These are phyloP conservation scores for Phoma sp. DNA, from an alignment of 2,329 filamentous ascomycete species.

Conservation along the genomic window DNA sequence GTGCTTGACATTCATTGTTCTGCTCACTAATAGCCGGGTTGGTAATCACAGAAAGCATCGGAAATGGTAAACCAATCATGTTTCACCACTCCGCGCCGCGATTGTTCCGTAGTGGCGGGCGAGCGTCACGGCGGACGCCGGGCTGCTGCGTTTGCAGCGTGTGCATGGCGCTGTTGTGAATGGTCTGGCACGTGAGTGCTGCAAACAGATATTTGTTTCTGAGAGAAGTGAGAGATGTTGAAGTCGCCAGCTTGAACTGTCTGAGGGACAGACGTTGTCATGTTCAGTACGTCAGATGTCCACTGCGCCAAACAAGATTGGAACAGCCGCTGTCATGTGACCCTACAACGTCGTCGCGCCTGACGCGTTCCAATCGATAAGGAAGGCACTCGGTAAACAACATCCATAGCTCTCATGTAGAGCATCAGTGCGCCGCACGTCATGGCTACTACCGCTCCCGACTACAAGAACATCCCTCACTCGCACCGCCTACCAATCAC, in stretches of 20 bases:
- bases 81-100: neutral
- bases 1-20: neutral
- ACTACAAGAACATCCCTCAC: slow-evolving; percentile 73
- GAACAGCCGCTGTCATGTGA: neutral
- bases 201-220: slow-evolving; percentile 1
- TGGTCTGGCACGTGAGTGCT: slow-evolving; percentile 4
- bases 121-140: slow-evolving; percentile 6
- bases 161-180: neutral
- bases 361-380: slow-evolving; percentile 30
- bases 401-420: slow-evolving; percentile 34
- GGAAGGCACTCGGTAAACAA: slow-evolving; percentile 27
- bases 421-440: slow-evolving; percentile 35
- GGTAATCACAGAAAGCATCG: slow-evolving; percentile 12
- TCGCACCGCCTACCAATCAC: slow-evolving; percentile 70
- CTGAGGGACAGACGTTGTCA: neutral
- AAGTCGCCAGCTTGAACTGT: neutral
- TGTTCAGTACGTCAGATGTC: neutral
- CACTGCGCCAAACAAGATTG: neutral
- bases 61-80: slow-evolving; percentile 7
- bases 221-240: neutral
- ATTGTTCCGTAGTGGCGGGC: slow-evolving; percentile 7
- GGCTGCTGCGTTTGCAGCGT: slow-evolving; percentile 13
- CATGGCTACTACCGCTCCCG: slow-evolving; percentile 70
- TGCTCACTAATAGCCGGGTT: slow-evolving; percentile 12
- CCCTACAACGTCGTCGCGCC: neutral